Base-by-base conservation (phyloP, 2,329 filamentous ascomycete species). In the Mycosphaerella sp. region DNA sequence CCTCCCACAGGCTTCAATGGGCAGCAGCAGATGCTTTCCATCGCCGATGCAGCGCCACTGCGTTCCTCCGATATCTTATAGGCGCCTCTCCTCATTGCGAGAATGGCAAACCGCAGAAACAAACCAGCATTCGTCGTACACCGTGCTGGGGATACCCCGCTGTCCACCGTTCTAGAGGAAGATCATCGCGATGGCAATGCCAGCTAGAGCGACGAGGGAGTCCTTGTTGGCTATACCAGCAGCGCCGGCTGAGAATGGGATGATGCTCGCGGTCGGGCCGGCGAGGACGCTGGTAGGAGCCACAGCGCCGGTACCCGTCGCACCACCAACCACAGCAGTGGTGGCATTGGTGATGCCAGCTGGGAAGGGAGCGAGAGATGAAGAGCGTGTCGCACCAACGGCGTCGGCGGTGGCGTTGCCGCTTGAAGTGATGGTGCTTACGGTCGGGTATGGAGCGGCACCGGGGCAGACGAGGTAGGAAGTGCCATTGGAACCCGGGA, bases 391-490 rank as follows among this genome's bases (percentile, higher is more conserved):
- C 34, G 42, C 28, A 16, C 41, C 42, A 34, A 47, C 28, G 16
- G 52, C 30, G 16, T 50, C 40, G 42, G 43, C 46, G n/a, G 47
- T 50, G 46, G 37, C 9, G 17, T 42, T 46, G 44, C 40, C 34
- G 13, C 30, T 34, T 4, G 30, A 10, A 30, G 41, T 32, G 41
- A 44, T 36, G 30, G 51, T 50, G 42, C 46, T 40, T 27, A 54
- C 32, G 17, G 48, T 49, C 39, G 52, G 52, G 39, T 42, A 46
- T 16, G 52, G 46, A 16, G 52, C 28, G 16, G 37, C 41, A 21
- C 39, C 17, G 17, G 46, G 46, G 34, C 52, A 54, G 39, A 44
- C 48, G 21, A 48, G 25, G 39, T 49, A 50, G 42, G 39, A 21
- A 21, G 44, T 48, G 32, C 52, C 52, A 28, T 50, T 28, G 17